Conservation (phyloP, 129 eudicot species). For the Flaveria bidentis region DNA sequence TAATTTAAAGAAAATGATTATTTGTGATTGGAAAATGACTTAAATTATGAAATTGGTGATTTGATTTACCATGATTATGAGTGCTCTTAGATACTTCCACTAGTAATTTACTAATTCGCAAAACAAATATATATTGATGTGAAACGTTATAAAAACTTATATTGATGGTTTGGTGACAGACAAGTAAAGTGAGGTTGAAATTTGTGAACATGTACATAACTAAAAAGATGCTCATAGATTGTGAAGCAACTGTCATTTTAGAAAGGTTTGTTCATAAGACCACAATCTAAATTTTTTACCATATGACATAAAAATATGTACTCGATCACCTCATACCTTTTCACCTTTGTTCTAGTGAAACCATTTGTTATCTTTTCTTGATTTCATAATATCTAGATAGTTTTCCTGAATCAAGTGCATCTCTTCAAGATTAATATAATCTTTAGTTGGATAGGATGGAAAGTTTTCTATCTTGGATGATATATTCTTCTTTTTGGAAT, state of each 20-base stretch:
- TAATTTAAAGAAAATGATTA: neutral
- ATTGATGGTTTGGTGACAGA: neutral
- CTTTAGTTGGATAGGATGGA: too few species aligned
- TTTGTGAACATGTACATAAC: neutral
- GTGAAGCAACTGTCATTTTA: neutral
- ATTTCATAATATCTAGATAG: too few species aligned
- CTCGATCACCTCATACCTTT: too few species aligned
- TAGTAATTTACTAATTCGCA: neutral
- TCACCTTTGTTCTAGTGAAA: too few species aligned
- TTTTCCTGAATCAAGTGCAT: too few species aligned
- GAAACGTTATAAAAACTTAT: neutral
- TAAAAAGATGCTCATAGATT: neutral
- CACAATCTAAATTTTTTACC: neutral
- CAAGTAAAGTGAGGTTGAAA: neutral
- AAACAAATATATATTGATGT: neutral
- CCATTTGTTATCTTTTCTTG: too few species aligned
- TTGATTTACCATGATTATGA: neutral
- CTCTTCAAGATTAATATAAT: too few species aligned
- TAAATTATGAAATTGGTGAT: too few species aligned
- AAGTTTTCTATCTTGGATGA: too few species aligned
- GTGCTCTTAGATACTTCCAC: neutral
- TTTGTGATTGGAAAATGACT: neutral
- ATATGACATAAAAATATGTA: too few species aligned
- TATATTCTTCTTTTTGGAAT: too few species aligned
- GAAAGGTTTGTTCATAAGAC: constrained; percentile 1